Evolutionary conservation across 1,284 basidiomycete genomes (phyloP).

Genomic region (Agaricales sp.): DNA sequence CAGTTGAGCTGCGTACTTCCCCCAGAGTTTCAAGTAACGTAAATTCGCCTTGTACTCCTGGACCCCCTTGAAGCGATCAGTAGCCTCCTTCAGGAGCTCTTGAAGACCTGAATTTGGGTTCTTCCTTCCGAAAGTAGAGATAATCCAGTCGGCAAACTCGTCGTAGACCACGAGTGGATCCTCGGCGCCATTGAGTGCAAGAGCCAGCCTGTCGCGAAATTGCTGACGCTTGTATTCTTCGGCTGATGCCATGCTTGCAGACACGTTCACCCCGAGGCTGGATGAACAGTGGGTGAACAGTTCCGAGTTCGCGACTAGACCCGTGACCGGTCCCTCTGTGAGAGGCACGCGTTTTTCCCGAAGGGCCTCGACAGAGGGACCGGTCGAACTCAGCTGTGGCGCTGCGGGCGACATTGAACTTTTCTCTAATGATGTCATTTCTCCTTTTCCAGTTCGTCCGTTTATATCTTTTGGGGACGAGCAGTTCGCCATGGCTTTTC

Average conservation of each 20-base stretch:
- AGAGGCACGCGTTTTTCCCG: too few species aligned
- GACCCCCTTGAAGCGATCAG: slow-evolving; percentile 72
- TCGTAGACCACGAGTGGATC: slow-evolving; percentile 60
- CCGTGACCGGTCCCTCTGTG: too few species aligned
- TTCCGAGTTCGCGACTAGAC: too few species aligned
- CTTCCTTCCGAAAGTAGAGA: slow-evolving; percentile 38
- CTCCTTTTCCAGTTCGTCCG: too few species aligned
- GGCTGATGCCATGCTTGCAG: background rate
- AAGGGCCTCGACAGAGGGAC: too few species aligned
- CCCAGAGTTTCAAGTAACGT: slow-evolving; percentile 86
- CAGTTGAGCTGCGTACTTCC: slow-evolving; percentile 65
- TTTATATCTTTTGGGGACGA: too few species aligned
- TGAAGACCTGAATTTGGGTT: slow-evolving; percentile 26
- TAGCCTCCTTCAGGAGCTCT: slow-evolving; percentile 61
- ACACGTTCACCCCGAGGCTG: too few species aligned
- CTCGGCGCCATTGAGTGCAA: slow-evolving; percentile 47
- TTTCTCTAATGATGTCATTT: too few species aligned
- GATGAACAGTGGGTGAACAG: too few species aligned
- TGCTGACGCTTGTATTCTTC: background rate
- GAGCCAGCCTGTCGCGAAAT: background rate
- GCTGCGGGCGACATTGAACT: too few species aligned
- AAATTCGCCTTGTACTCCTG: slow-evolving; percentile 76
- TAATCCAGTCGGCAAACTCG: slow-evolving; percentile 62
- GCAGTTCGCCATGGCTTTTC: too few species aligned
- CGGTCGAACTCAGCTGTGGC: too few species aligned